Percentiles rank a stretch among this genome's conserved stretches.
Evolutionary conservation across 176 grass and related monocot species (phyloP).

Genomic region (Triticum urartu): DNA sequence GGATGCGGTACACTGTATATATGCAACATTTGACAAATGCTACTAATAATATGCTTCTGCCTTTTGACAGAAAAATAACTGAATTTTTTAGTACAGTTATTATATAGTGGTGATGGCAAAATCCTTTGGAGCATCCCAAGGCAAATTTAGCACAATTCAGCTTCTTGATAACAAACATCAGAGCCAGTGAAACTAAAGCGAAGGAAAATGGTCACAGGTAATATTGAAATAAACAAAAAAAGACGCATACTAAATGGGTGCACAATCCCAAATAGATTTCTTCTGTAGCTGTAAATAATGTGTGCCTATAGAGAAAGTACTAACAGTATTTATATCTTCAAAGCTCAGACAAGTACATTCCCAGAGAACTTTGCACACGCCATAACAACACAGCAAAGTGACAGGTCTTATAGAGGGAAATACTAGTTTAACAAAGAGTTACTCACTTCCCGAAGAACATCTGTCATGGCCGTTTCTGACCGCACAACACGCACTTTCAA

Average conservation of each 20-base stretch:
- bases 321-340: neutral
- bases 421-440: constrained; percentile 11
- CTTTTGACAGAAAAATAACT: neutral
- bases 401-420: neutral
- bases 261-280: neutral
- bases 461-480: constrained; percentile 90
- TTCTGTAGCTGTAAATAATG: neutral
- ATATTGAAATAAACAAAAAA: neutral
- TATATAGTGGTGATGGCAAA: neutral
- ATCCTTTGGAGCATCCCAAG: neutral
- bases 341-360: neutral
- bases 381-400: constrained; percentile 3
- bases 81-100: neutral
- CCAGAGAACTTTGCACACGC: neutral
- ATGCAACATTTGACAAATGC: neutral
- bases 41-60: neutral
- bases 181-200: neutral
- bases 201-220: neutral
- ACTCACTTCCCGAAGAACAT: constrained; percentile 88
- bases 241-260: neutral
- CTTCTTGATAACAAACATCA: neutral
- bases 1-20: neutral
- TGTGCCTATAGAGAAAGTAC: neutral
- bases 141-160: neutral
- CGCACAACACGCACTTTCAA: constrained; percentile 65